These are phyloP conservation scores for Pythium monospermum DNA, from an alignment of 352 stramenopile species.

Conservation along the genomic window DNA sequence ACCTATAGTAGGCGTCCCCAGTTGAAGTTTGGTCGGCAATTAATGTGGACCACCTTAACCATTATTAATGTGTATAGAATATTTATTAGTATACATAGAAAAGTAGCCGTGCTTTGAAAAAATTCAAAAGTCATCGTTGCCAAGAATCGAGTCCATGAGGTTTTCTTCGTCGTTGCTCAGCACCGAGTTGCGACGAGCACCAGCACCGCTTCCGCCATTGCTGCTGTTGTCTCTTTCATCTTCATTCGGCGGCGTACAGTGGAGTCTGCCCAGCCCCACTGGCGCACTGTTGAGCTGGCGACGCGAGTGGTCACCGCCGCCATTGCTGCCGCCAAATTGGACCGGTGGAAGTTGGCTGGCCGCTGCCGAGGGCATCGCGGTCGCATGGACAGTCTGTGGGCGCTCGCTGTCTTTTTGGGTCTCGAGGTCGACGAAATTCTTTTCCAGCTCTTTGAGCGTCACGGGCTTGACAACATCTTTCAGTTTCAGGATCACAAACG, in stretches of 20 bases:
- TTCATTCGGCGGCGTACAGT: slow-evolving; percentile 42
- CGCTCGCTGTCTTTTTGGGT: slow-evolving; percentile 30
- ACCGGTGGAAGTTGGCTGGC: slow-evolving; percentile 34
- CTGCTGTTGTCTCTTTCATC: slow-evolving; percentile 14
- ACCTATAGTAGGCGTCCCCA: too few species aligned
- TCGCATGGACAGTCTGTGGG: slow-evolving; percentile 58
- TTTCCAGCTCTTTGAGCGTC: slow-evolving; percentile 81
- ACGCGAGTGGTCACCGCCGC: slow-evolving; percentile 34
- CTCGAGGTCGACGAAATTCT: slow-evolving; percentile 68
- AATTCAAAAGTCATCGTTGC: slow-evolving; percentile 25
- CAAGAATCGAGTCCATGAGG: slow-evolving; percentile 78
- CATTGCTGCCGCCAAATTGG: slow-evolving; percentile 27
- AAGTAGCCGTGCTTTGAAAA: background rate
- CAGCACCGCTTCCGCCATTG: background rate
- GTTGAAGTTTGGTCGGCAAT: too few species aligned
- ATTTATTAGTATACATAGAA: background rate
- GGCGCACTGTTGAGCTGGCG: slow-evolving; percentile 63
- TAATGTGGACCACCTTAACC: background rate
- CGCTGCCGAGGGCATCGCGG: slow-evolving; percentile 4
- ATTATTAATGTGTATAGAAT: background rate
- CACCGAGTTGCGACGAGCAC: slow-evolving; percentile 26
- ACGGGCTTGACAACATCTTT: slow-evolving; percentile 61
- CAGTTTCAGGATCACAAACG: slow-evolving; percentile 59
- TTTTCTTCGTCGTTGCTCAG: slow-evolving; percentile 80
- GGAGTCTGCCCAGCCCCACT: slow-evolving; percentile 58